Evolutionary conservation across 2,329 filamentous ascomycete species (phyloP).

Genomic region (Hypomyces rosellus): DNA sequence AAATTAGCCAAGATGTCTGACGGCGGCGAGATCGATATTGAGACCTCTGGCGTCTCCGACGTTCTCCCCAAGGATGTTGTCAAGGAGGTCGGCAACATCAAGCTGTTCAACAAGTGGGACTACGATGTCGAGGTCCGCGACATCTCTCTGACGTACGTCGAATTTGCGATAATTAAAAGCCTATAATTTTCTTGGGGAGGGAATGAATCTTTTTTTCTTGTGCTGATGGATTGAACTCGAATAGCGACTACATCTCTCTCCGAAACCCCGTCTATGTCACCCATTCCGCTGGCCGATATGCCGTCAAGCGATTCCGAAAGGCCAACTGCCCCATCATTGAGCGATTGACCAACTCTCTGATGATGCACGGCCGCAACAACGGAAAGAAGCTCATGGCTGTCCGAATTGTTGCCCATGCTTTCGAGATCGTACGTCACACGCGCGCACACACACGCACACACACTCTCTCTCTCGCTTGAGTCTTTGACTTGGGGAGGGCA

Average conservation of each 20-base stretch:
- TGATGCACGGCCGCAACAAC: constrained; percentile 99
- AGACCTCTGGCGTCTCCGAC: constrained; percentile 65
- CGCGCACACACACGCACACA: neutral
- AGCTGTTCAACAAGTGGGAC: constrained; percentile 96
- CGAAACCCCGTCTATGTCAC: constrained; percentile 98
- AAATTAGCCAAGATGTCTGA: constrained; percentile 74
- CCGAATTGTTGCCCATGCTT: constrained; percentile 96
- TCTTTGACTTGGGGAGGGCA: neutral
- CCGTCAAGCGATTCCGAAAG: constrained; percentile 99
- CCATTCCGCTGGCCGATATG: constrained; percentile 98
- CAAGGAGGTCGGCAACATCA: constrained; percentile 83
- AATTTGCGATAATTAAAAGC: constrained; percentile 1
- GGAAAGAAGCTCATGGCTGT: constrained; percentile 99
- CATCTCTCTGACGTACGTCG: constrained; percentile 92
- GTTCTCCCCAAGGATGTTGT: constrained; percentile 91
- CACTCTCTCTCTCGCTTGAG: neutral
- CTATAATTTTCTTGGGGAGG: neutral
- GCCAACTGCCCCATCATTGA: constrained; percentile 99
- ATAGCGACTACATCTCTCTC: constrained; percentile 99
- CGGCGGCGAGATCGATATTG: constrained; percentile 88
- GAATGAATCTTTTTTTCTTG: constrained; percentile 3
- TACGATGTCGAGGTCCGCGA: constrained; percentile 99
- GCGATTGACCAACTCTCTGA: constrained; percentile 99
- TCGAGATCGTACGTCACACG: constrained; percentile 84
- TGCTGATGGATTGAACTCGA: constrained; percentile 27